phyloP scores from a whole-genome alignment of 768 basidiomycete genomes.

The Mrakia gelida region DNA sequence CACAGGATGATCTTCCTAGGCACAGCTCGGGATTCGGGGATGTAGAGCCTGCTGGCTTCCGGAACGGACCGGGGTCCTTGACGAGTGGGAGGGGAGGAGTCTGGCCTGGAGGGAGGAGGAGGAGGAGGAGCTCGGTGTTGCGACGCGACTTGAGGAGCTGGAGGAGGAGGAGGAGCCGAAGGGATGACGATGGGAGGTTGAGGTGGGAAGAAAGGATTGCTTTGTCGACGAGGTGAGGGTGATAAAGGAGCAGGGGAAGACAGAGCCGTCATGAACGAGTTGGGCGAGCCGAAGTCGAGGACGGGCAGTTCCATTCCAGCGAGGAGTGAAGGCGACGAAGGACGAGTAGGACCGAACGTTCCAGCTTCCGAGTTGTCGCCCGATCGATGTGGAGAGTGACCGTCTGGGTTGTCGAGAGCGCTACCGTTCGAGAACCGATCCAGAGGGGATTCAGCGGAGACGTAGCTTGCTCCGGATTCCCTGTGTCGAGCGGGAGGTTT shows the following conservation, averaged over 20 bases:
- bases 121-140: neutral
- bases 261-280: neutral
- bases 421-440: neutral
- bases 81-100: neutral
- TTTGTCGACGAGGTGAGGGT: neutral
- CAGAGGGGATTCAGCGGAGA: neutral
- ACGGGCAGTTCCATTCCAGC: neutral
- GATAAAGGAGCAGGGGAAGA: neutral
- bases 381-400: neutral
- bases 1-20: neutral
- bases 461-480: neutral
- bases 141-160: neutral
- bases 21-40: neutral
- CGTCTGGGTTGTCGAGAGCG: neutral
- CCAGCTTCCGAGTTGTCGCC: neutral
- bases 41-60: neutral
- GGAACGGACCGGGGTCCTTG: neutral
- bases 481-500: neutral
- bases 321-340: neutral
- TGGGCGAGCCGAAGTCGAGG: neutral
- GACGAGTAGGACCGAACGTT: neutral
- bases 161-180: neutral
- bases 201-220: neutral
- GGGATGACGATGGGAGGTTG: neutral
- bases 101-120: neutral